Conservation (phyloP, 2,329 filamentous ascomycete genomes). For the Colletotrichum spaethianum region DNA sequence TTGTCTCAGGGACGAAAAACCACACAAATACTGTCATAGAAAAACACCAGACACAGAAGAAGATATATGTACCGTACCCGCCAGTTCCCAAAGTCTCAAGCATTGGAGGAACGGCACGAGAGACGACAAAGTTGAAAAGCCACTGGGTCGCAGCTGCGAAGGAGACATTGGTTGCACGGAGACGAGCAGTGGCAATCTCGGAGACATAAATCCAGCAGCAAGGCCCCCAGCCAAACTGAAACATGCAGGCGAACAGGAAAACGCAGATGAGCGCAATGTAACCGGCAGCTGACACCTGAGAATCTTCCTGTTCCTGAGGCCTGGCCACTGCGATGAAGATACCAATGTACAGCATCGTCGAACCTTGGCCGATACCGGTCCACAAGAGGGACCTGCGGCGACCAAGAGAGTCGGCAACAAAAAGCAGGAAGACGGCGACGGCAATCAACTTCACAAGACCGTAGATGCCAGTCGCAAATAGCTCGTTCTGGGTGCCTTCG, state of each 20-base stretch:
- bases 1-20: conserved; percentile 67
- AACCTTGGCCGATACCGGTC: conserved; percentile 43
- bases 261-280: conserved; percentile 78
- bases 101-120: conserved; percentile 75
- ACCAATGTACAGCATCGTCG: conserved; percentile 57
- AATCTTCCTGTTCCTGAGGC: conserved; percentile 56
- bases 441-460: conserved; percentile 68
- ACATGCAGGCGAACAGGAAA: conserved; percentile 69
- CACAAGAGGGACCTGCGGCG: conserved; percentile 45
- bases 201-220: conserved; percentile 61
- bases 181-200: conserved; percentile 66
- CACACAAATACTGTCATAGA: conserved; percentile 35
- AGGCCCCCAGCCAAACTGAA: conserved; percentile 58
- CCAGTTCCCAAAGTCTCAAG: conserved; percentile 62
- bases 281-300: conserved; percentile 57
- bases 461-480: conserved; percentile 76
- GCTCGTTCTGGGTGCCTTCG: conserved; percentile 66
- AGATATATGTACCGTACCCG: conserved; percentile 60
- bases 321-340: conserved; percentile 73
- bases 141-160: conserved; percentile 74
- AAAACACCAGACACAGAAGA: conserved; percentile 57
- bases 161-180: conserved; percentile 66
- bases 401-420: conserved; percentile 45
- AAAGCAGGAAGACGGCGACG: conserved; percentile 41
- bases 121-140: conserved; percentile 77